Conservation (phyloP, 176 grass and related monocot species). For the Pharus latifolius region DNA sequence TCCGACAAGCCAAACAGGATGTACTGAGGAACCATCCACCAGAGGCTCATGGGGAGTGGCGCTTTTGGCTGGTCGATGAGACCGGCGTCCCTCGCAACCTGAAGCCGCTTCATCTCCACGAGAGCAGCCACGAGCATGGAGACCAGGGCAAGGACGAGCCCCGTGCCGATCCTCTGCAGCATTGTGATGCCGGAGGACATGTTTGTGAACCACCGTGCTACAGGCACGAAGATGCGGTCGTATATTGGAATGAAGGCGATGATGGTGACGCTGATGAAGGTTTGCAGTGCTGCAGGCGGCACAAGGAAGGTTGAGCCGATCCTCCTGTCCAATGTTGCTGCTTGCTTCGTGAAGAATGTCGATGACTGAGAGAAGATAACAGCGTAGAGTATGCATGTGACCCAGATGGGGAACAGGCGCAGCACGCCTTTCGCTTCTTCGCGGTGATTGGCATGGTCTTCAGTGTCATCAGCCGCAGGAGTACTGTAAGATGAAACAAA, state of each 20-base stretch:
- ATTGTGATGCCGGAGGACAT: slow-evolving; percentile 40
- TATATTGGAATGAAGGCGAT: slow-evolving; percentile 38
- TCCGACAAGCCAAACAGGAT: slow-evolving; percentile 33
- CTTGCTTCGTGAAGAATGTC: slow-evolving; percentile 50
- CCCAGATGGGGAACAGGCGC: slow-evolving; percentile 43
- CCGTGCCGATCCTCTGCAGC: slow-evolving; percentile 38
- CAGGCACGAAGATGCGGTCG: slow-evolving; percentile 22
- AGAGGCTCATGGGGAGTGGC: slow-evolving; percentile 26
- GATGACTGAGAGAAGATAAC: neutral
- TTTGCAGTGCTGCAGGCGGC: slow-evolving; percentile 24
- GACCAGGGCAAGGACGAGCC: slow-evolving; percentile 8
- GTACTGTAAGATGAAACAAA: too few relatives aligned
- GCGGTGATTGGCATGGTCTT: neutral
- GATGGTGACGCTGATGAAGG: neutral
- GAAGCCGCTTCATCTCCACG: slow-evolving; percentile 37
- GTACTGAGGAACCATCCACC: slow-evolving; percentile 36
- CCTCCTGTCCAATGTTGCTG: slow-evolving; percentile 28
- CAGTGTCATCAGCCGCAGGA: too few relatives aligned
- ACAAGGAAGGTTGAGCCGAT: slow-evolving; percentile 16
- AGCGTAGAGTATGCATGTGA: slow-evolving; percentile 24
- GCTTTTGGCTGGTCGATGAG: slow-evolving; percentile 23
- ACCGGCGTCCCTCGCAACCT: slow-evolving; percentile 15
- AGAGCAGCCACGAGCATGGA: slow-evolving; percentile 7
- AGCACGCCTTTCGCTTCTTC: neutral
- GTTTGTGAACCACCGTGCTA: slow-evolving; percentile 3